Evolutionary conservation across 805 yeast species (phyloP).

Genomic region (Sungouiozyma ichnusensis): DNA sequence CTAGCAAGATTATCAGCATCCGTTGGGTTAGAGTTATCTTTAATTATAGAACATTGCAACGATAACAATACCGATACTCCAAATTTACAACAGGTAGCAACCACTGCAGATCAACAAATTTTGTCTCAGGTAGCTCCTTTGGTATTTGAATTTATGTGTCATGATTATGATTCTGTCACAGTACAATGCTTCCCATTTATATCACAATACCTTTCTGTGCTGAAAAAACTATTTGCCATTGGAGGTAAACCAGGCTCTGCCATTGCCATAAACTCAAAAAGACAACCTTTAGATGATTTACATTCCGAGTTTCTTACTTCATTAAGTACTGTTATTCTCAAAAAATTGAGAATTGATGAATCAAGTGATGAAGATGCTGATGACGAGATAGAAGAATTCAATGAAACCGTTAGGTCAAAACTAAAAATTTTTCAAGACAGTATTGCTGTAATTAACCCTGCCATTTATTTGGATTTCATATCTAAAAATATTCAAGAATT

Average conservation of each 20-base stretch:
- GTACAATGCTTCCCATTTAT: slow-evolving; percentile 74
- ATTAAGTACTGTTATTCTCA: slow-evolving; percentile 56
- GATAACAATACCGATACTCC: slow-evolving; percentile 15
- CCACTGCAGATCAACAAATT: slow-evolving; percentile 39
- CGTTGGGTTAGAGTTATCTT: slow-evolving; percentile 66
- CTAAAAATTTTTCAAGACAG: slow-evolving; percentile 78
- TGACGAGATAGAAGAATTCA: slow-evolving; percentile 67
- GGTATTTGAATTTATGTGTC: slow-evolving; percentile 56
- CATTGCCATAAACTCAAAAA: slow-evolving; percentile 28
- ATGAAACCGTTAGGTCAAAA: slow-evolving; percentile 58
- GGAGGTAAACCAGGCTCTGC: slow-evolving; percentile 34
- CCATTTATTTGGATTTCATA: slow-evolving; percentile 48
- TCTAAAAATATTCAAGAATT: slow-evolving; percentile 43
- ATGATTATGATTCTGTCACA: slow-evolving; percentile 84
- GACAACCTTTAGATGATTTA: slow-evolving; percentile 26
- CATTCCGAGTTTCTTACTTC: slow-evolving; percentile 48
- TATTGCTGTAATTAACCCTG: slow-evolving; percentile 50
- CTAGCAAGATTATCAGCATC: slow-evolving; percentile 64
- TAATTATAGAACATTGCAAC: slow-evolving; percentile 49
- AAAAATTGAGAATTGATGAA: slow-evolving; percentile 74
- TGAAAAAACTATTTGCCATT: slow-evolving; percentile 43
- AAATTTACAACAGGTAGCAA: slow-evolving; percentile 27
- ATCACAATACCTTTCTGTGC: slow-evolving; percentile 57
- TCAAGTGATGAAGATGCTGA: slow-evolving; percentile 64
- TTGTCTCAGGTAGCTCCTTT: slow-evolving; percentile 57